Conservation (phyloP, 2,329 filamentous ascomycete genomes). For the Chaetomium olivaceum region DNA sequence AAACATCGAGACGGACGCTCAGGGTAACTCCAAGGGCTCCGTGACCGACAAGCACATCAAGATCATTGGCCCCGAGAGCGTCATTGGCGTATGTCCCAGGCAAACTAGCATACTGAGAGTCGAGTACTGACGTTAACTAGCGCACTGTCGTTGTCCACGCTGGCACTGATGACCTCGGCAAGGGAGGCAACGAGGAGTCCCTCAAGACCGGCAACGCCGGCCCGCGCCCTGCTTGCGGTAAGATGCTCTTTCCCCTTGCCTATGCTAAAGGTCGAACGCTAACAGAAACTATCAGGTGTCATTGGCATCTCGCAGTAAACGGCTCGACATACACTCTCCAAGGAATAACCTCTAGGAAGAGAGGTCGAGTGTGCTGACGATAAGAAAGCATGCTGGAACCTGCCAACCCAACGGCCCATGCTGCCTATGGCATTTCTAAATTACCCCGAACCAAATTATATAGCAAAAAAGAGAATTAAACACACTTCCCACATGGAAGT, state of each 20-base stretch:
- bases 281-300: constrained; percentile 60
- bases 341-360: not conserved
- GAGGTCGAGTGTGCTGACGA: not conserved
- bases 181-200: constrained; percentile 88
- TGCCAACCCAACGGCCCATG: not conserved
- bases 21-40: constrained; percentile 85
- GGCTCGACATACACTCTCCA: not conserved
- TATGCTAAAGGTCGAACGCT: constrained; percentile 16
- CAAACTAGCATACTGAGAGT: not conserved
- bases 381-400: not conserved
- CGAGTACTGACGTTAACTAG: constrained; percentile 45
- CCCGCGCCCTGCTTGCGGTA: constrained; percentile 84
- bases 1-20: constrained; percentile 92
- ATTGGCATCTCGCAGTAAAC: constrained; percentile 81
- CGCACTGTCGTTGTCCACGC: constrained; percentile 93
- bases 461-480: not conserved
- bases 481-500: not conserved
- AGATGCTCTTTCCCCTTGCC: not conserved
- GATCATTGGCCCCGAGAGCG: constrained; percentile 92
- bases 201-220: constrained; percentile 99
- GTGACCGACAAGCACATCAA: constrained; percentile 82
- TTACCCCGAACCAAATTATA: not conserved
- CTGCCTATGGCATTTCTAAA: not conserved
- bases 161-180: constrained; percentile 95
- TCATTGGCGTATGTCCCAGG: constrained; percentile 73